Evolutionary conservation across 2,329 filamentous ascomycete species (phyloP), one percentile per base, ranked within the genome.

Genomic region (Sporothrix mexicana): DNA sequence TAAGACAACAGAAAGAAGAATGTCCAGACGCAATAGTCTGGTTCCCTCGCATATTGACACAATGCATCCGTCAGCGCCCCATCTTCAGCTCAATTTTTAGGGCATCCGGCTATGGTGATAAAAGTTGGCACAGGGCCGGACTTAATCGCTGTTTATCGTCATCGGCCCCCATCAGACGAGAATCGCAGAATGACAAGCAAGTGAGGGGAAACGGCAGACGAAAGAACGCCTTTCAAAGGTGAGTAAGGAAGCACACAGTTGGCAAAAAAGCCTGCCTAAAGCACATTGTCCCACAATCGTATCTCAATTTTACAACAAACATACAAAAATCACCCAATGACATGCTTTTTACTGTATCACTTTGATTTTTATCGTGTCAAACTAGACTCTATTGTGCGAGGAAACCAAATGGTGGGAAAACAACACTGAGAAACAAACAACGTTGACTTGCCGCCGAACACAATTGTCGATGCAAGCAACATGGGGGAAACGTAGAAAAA

Each of bases 91-190:
- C 30, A 36, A 36, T 36, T 62, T 41, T 53, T n/a, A 20, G 20
- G 51, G 51, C 51, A 53, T 53, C 17, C 41, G 59, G 59, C 30
- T 10, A 62, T 62, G 36, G 36, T n/a, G 59, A 62, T 43, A 62
- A 62, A 61, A 43, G 30, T 62, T 62, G 30, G 30, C 59, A 59
- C 17, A 43, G 59, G 13, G 30, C 59, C 59, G 59, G 59, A 62
- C 59, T 62, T 62, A 62, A 36, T 62, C 59, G 59, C 59, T 43
- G 59, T 43, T 36, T 62, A 62, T 62, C 59, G 20, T 36, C 59
- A 62, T n/a, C 36, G 30, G 59, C 23, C 30, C 17, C 59, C 59
- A 62, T 20, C 30, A 15, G 17, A 9, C 36, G 30, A 62, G 12
- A 20, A 43, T 62, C 17, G 30, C 23, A 57, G 30, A 57, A 57